phyloP scores from a whole-genome alignment of 768 basidiomycete genomes.

The Crucibulum laeve region DNA sequence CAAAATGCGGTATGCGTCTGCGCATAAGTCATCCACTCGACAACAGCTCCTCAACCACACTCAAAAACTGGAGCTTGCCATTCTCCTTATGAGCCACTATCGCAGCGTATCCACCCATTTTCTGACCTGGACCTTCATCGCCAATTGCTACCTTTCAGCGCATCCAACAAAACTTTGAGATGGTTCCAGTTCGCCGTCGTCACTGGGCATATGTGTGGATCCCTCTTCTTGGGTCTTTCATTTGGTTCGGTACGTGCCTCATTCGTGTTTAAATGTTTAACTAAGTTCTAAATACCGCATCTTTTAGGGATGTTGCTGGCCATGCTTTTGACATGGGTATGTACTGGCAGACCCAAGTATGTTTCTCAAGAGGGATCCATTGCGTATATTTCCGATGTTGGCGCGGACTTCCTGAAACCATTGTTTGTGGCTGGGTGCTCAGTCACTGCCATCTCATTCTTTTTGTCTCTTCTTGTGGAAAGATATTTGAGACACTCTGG shows the following conservation, averaged over 20 bases:
- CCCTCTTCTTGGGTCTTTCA: conserved; percentile 51
- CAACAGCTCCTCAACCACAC: no score
- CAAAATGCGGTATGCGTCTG: no score
- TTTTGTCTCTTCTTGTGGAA: conserved; percentile 57
- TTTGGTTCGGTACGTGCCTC: conserved; percentile 57
- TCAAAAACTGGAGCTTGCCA: no score
- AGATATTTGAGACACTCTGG: conserved; percentile 63
- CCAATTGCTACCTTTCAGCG: not conserved
- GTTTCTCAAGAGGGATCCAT: conserved; percentile 50
- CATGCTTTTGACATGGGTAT: conserved; percentile 71
- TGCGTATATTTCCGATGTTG: conserved; percentile 77
- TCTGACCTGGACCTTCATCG: not conserved
- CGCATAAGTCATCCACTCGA: no score
- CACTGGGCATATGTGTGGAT: conserved; percentile 67
- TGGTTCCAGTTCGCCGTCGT: conserved; percentile 23
- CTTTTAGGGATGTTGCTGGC: conserved; percentile 44
- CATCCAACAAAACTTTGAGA: conserved; percentile 13
- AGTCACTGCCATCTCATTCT: conserved; percentile 59
- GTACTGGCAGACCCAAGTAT: conserved; percentile 57
- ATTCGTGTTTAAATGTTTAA: not conserved
- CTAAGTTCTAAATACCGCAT: not conserved
- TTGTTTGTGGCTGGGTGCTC: conserved; percentile 65
- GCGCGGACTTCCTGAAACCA: conserved; percentile 71
- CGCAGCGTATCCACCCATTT: no score
- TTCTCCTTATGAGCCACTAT: no score